Evolutionary conservation across 139 green algal species (phyloP), one percentile per base, ranked within the genome.

Genomic region (Zygnema cylindricum): DNA sequence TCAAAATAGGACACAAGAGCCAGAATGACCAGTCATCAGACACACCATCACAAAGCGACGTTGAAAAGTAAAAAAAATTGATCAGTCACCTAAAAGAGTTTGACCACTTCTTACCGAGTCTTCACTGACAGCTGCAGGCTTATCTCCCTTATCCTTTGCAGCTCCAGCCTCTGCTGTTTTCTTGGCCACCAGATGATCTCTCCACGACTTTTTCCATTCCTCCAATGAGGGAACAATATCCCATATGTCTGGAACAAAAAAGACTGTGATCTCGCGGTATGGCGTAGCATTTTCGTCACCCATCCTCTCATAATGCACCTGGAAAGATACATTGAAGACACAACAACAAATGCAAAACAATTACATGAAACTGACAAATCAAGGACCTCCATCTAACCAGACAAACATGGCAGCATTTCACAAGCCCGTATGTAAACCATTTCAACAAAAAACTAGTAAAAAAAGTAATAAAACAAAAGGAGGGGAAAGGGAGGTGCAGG

Each of bases 221-320:
- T 90, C 76, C 76, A 89, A 42, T 43, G 39, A 78, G 1, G 85
- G 85, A 40, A 89, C 21, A 54, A n/a, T 43, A 38, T 69, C n/a
- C 38, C 57, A 54, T 33, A 89, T 39, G 85, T 88, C n/a, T 21
- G 85, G 85, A 30, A 89, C 38, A 63, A 88, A 82, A 38, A 89
- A 79, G n/a, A 89, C 77, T 21, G 25, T 89, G 33, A 89, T 54
- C n/a, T 89, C 85, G 16, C 88, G 79, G 25, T 40, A 84, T 1
- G 55, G n/a, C 3, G 35, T 41, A 38, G 36, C 77, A 40, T 89
- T 3, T 25, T 55, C 35, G n/a, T n/a, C n/a, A 55, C 39, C 76
- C 81, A 63, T n/a, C 32, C 85, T 1, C 85, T 89, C 81, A 43
- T 89, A 89, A 90, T 89, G 25, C 30, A 89, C 55, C 85, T 89